Percentiles rank a stretch among this genome's conserved stretches.
phyloP scores from a whole-genome alignment of 108 stramenopile species.

The Thalassiosira profunda region DNA sequence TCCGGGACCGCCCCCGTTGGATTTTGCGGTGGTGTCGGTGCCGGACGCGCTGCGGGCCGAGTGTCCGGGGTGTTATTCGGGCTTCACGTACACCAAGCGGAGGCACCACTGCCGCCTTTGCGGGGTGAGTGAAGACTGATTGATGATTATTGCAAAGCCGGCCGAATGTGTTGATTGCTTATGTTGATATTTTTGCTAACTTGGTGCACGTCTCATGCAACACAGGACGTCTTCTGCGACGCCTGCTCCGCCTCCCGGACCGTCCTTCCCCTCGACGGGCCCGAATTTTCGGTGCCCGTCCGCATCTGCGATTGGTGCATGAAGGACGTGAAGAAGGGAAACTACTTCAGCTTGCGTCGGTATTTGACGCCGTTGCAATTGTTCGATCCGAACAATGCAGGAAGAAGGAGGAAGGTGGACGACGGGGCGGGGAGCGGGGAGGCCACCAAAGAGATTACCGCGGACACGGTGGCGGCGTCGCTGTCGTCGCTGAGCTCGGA shows the following conservation, averaged over 20 bases:
- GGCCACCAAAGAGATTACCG: conserved; percentile 32
- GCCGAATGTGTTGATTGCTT: no score
- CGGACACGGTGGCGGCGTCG: conserved; percentile 64
- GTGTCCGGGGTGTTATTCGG: conserved; percentile 59
- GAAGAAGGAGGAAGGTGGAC: background rate
- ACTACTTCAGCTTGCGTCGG: conserved; percentile 82
- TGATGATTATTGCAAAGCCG: no score
- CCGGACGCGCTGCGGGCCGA: conserved; percentile 58
- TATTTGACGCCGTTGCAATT: conserved; percentile 80
- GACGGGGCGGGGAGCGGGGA: conserved; percentile 40
- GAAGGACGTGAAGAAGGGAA: conserved; percentile 77
- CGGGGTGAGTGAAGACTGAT: no score
- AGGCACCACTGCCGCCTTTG: conserved; percentile 96
- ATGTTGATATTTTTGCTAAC: no score
- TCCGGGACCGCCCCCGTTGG: conserved; percentile 53
- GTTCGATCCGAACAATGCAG: conserved; percentile 43
- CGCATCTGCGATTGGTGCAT: conserved; percentile 79
- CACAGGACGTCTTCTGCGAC: conserved; percentile 90
- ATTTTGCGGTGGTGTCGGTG: conserved; percentile 71
- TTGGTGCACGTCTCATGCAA: background rate
- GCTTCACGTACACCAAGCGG: conserved; percentile 67
- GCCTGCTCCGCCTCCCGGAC: conserved; percentile 66
- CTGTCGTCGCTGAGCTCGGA: conserved; percentile 69
- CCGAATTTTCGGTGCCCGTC: conserved; percentile 72
- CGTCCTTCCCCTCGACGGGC: conserved; percentile 70